phyloP scores from a whole-genome alignment of 306 rosid genomes.

The Luffa acutangula region DNA sequence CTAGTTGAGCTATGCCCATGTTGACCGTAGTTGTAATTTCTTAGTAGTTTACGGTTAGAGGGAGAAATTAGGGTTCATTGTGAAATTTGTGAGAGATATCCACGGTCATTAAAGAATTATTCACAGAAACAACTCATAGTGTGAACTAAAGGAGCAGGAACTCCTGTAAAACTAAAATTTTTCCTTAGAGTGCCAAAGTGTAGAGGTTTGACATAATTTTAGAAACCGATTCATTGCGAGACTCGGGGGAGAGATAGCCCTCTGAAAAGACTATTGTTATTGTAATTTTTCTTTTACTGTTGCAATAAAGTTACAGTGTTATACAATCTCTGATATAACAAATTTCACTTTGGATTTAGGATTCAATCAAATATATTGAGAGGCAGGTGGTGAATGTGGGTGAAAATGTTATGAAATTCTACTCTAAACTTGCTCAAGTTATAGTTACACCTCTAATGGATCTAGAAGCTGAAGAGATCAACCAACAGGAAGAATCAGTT shows the following conservation, averaged over 20 bases:
- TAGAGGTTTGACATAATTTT: too few relatives aligned
- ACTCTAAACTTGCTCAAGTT: not conserved
- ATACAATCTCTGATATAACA: not conserved
- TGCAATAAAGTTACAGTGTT: not conserved
- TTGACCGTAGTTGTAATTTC: too few relatives aligned
- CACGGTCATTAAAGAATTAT: too few relatives aligned
- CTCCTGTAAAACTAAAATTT: too few relatives aligned
- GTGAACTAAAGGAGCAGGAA: too few relatives aligned
- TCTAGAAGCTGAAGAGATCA: not conserved
- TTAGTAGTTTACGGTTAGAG: too few relatives aligned
- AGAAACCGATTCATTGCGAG: too few relatives aligned
- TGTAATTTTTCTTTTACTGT: not conserved
- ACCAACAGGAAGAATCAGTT: not conserved
- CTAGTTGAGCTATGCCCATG: too few relatives aligned
- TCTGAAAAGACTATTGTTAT: not conserved
- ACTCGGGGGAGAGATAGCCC: not conserved
- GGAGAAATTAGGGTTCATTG: too few relatives aligned
- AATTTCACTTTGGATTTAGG: not conserved
- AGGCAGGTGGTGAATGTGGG: not conserved
- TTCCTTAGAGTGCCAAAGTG: too few relatives aligned
- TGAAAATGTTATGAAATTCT: not conserved
- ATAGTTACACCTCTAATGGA: not conserved
- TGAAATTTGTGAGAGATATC: too few relatives aligned
- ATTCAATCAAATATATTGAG: not conserved
- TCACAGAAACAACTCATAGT: too few relatives aligned